Conservation (phyloP, 2,329 filamentous ascomycete species). For the Alternaria incomplexa region DNA sequence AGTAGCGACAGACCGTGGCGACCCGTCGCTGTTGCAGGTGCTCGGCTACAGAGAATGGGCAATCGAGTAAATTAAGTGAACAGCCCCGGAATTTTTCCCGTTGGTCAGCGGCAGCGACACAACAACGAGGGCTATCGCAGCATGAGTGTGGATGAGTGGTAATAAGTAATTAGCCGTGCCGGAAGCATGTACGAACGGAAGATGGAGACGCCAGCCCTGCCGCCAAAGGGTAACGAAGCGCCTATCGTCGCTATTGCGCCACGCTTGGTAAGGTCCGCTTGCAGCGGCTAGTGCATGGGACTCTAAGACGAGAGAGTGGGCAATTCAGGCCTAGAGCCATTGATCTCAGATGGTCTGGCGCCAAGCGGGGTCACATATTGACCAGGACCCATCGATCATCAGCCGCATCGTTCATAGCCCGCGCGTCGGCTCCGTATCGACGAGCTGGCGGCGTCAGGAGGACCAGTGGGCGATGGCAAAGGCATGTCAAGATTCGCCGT, state of each 20-base stretch:
- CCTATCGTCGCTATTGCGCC: constrained; percentile 43
- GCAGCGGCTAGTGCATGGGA: constrained; percentile 46
- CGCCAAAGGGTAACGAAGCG: constrained; percentile 27
- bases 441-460: constrained; percentile 28
- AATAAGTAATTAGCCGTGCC: constrained; percentile 46
- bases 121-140: constrained; percentile 9
- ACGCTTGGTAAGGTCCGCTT: constrained; percentile 43
- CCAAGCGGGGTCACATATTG: constrained; percentile 48
- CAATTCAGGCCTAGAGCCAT: constrained; percentile 46
- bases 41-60: constrained; percentile 12
- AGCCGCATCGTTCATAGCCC: constrained; percentile 44
- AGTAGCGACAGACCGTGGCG: constrained; percentile 2
- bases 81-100: constrained; percentile 17
- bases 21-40: constrained; percentile 13
- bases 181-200: constrained; percentile 26
- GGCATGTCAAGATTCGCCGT: neutral
- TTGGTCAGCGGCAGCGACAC: constrained; percentile 28
- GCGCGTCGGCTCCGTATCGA: constrained; percentile 24
- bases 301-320: constrained; percentile 31
- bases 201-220: constrained; percentile 41
- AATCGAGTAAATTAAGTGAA: neutral
- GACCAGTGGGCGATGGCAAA: constrained; percentile 14
- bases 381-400: constrained; percentile 42
- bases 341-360: constrained; percentile 48
- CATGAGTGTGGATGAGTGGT: constrained; percentile 29